phyloP scores from a whole-genome alignment of 805 yeast genomes.

The Sungouiozyma intestinalis region DNA sequence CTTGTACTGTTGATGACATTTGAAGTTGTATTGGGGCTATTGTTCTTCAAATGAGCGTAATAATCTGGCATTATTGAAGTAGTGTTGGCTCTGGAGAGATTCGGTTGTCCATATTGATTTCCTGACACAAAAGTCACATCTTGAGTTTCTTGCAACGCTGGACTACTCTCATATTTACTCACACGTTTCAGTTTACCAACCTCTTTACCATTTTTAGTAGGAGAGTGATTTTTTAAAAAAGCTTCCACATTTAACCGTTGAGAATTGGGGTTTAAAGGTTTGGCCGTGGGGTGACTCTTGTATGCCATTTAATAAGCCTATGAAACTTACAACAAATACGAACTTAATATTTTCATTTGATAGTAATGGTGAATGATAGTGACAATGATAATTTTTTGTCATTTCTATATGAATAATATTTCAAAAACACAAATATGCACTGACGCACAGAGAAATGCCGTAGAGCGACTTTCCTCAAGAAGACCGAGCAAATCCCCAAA shows the following conservation, averaged over 20 bases:
- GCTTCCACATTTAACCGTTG: not conserved
- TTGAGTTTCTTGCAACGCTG: not conserved
- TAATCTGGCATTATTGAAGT: constrained; percentile 6
- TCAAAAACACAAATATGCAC: not conserved
- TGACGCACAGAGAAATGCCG: not conserved
- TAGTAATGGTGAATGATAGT: not conserved
- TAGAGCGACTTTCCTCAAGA: too few relatives aligned
- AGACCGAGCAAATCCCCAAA: too few relatives aligned
- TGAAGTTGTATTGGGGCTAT: not conserved
- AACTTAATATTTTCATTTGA: too few relatives aligned
- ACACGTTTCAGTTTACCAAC: not conserved
- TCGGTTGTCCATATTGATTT: not conserved
- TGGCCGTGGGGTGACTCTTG: not conserved
- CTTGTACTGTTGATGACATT: constrained; percentile 1
- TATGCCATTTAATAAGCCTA: not conserved
- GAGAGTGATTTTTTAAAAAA: not conserved
- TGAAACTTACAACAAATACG: not conserved
- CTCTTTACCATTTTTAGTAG: not conserved
- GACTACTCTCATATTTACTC: not conserved
- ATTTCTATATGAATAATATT: not conserved
- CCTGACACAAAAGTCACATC: not conserved
- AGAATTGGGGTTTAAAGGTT: not conserved
- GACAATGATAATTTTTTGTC: too few relatives aligned
- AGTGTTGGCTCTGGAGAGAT: constrained; percentile 3
- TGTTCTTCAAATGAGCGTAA: constrained; percentile 6